These are phyloP conservation scores for Acrocalymma vagum DNA, from an alignment of 2,329 filamentous ascomycete species.

Conservation along the genomic window DNA sequence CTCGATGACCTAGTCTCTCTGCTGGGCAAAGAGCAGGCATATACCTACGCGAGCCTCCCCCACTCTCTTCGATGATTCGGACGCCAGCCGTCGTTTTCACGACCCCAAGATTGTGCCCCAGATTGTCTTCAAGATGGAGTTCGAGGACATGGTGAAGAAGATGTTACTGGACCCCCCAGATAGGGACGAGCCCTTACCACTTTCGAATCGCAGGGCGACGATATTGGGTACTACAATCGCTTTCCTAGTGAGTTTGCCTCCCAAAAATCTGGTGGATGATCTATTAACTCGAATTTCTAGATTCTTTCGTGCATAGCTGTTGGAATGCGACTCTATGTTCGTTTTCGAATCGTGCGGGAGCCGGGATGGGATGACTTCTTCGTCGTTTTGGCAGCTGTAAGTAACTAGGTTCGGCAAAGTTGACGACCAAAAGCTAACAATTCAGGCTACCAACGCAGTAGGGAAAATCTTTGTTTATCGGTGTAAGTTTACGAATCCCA, in stretches of 20 bases:
- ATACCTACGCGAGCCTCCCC: too few relatives aligned
- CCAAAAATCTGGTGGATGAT: too few relatives aligned
- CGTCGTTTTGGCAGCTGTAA: constrained; percentile 38
- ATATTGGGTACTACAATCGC: constrained; percentile 34
- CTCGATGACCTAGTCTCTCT: too few relatives aligned
- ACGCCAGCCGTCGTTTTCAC: too few relatives aligned
- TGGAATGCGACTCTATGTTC: constrained; percentile 35
- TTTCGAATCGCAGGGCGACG: constrained; percentile 34
- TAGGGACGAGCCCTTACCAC: constrained; percentile 34
- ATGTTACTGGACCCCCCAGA: constrained; percentile 33
- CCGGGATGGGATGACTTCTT: constrained; percentile 47
- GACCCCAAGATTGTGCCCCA: too few relatives aligned
- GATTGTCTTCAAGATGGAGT: too few relatives aligned
- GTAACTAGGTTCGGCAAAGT: constrained; percentile 1
- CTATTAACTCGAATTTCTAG: constrained; percentile 23
- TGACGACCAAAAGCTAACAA: constrained; percentile 4
- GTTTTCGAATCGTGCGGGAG: constrained; percentile 36
- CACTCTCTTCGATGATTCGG: too few relatives aligned
- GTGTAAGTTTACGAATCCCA: constrained; percentile 21
- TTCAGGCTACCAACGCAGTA: constrained; percentile 32
- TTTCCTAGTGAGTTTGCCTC: constrained; percentile 36
- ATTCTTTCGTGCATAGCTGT: constrained; percentile 37
- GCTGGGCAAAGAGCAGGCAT: too few relatives aligned
- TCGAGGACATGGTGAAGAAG: constrained; percentile 24
- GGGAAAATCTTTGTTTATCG: constrained; percentile 32